A percentile compares a stretch with the other conserved stretches of the same genome.
Evolutionary conservation across 2,329 filamentous ascomycete genomes (phyloP).

Genomic region (Xylariaceae sp.): DNA sequence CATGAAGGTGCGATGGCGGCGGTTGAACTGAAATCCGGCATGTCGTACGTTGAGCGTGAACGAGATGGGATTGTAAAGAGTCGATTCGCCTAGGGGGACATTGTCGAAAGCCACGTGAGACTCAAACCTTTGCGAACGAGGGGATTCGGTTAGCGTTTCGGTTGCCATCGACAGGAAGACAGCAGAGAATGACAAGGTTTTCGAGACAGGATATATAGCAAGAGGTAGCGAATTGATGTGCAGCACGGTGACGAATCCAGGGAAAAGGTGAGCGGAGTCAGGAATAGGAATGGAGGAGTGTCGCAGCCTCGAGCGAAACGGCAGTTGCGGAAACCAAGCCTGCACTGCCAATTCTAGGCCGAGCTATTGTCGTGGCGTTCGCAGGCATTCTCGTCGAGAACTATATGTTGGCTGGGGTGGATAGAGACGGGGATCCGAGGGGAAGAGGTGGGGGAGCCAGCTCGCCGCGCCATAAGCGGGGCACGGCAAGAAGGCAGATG

Average conservation of each 20-base stretch:
- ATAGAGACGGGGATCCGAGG: not conserved
- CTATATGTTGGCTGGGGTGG: not conserved
- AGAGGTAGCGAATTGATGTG: not conserved
- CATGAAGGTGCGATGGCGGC: constrained; percentile 82
- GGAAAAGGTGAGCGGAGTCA: too few relatives aligned
- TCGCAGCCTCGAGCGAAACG: too few relatives aligned
- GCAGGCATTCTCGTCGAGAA: not conserved
- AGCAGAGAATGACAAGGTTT: not conserved
- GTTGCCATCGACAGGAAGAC: constrained; percentile 29
- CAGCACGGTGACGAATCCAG: not conserved
- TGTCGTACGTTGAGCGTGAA: constrained; percentile 84
- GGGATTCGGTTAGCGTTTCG: constrained; percentile 33
- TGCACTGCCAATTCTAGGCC: not conserved
- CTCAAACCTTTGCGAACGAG: constrained; percentile 50
- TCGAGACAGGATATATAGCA: not conserved
- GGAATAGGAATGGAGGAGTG: too few relatives aligned
- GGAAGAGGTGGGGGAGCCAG: not conserved
- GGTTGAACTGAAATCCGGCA: constrained; percentile 76
- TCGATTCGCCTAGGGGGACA: constrained; percentile 55
- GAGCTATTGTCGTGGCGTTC: not conserved
- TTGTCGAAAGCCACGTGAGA: constrained; percentile 62
- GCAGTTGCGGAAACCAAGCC: not conserved
- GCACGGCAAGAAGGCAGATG: not conserved
- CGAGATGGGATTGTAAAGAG: constrained; percentile 60
- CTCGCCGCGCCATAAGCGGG: not conserved